Base-by-base conservation (phyloP, 2,329 filamentous ascomycete genomes). In the Pseudocercospora ulei region DNA sequence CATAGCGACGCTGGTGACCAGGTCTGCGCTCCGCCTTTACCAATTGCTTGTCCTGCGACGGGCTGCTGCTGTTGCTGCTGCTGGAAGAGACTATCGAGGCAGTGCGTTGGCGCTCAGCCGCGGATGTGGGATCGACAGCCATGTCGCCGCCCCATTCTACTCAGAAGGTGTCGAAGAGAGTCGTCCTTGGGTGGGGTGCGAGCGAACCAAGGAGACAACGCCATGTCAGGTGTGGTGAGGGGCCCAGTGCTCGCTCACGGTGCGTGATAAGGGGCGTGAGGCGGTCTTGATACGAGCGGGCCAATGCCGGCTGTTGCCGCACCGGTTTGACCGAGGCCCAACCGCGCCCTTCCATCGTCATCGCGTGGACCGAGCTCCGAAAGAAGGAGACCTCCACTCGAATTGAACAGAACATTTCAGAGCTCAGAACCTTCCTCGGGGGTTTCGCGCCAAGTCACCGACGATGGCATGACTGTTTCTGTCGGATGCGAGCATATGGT, bases 1-100 rank as follows among this genome's bases (percentile, higher is more conserved):
- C 46, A 42, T 51, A 51, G 38, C 48, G 29, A 26, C 48, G 37
- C 30, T 51, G 46, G 14, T 51, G 48, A 7, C 48, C 48, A 17
- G 40, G 45, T 35, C 48, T 37, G 28, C 46, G 35, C 37, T 50
- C 48, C 25, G 41, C 24, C 37, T 41, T 37, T 24, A 41, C 41
- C 12, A 46, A 31, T 19, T 48, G 48, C 39, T 47, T 38, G 30
- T 46, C 43, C 22, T 30, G 39, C 8, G 39, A 33, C 17, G 42
- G 38, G 22, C 19, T 39, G 27, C 20, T 43, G 39, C 29, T 29
- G 37, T 33, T 39, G 20, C 27, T 39, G 37, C 39, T 23, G 35
- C 24, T 25, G 25, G 11, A 22, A 12, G 20, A 33, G 14, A 25
- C 25, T 7, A 17, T 13, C 12, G 34, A 39, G 27, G 24, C 35